A percentile compares a stretch with the other conserved stretches of the same genome.
phyloP scores from a whole-genome alignment of 257 asterid species.

The Primulina huaijiensis region DNA sequence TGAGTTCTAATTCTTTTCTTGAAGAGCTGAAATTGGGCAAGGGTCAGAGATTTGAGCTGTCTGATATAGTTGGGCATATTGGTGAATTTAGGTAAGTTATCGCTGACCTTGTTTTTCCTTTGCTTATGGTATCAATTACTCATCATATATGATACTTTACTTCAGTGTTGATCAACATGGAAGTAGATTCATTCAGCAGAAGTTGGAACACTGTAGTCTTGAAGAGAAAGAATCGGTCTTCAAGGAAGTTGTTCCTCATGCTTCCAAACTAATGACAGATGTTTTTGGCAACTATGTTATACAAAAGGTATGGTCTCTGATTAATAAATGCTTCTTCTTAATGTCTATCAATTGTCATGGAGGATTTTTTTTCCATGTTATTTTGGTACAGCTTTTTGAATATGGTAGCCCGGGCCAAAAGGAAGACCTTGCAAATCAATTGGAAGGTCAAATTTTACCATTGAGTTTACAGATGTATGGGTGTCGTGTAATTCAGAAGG shows the following conservation, averaged over 20 bases:
- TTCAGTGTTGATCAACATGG: constrained; percentile 64
- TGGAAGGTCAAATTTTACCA: constrained; percentile 46
- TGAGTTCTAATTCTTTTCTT: constrained; percentile 39
- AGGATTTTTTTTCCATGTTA: background rate
- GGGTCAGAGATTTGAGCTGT: constrained; percentile 47
- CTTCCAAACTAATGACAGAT: constrained; percentile 57
- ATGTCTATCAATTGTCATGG: background rate
- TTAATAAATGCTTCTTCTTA: constrained; percentile 8
- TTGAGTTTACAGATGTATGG: constrained; percentile 70
- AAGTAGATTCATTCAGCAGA: constrained; percentile 68
- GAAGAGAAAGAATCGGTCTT: constrained; percentile 54
- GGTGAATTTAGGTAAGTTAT: constrained; percentile 51
- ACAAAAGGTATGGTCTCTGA: constrained; percentile 44
- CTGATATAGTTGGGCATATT: constrained; percentile 52
- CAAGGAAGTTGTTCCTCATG: constrained; percentile 50
- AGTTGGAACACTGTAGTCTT: constrained; percentile 45
- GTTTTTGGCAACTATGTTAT: constrained; percentile 67
- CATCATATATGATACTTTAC: constrained; percentile 10
- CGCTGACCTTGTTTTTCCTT: constrained; percentile 9
- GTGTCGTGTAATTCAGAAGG: constrained; percentile 72
- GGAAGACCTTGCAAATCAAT: constrained; percentile 48
- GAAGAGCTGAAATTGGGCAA: constrained; percentile 64
- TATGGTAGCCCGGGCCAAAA: constrained; percentile 48
- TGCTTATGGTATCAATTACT: constrained; percentile 8
- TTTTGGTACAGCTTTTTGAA: constrained; percentile 47